Percentiles rank a stretch among this genome's conserved stretches.
These are phyloP conservation scores for Phytophthora hybrid DNA, from an alignment of 352 stramenopile species.

Conservation along the genomic window DNA sequence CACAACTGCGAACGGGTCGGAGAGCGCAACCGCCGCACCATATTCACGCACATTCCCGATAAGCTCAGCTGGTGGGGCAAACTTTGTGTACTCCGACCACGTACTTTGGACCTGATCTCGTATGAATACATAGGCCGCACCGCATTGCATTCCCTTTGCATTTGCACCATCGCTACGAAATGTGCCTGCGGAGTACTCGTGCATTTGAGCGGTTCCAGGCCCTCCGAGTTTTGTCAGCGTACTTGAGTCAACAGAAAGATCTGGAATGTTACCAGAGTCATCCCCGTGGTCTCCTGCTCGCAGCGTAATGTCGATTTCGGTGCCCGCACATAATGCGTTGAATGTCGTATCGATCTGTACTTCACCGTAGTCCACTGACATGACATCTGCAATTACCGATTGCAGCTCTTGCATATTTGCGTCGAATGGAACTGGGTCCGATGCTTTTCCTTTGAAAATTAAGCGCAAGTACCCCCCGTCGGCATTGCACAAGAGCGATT, in stretches of 20 bases:
- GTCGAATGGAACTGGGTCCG: constrained; percentile 68
- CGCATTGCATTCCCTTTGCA: constrained; percentile 76
- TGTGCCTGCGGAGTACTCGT: constrained; percentile 65
- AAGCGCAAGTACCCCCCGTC: constrained; percentile 76
- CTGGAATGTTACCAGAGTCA: constrained; percentile 58
- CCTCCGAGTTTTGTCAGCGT: constrained; percentile 51
- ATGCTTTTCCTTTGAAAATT: constrained; percentile 64
- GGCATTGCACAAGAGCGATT: constrained; percentile 79
- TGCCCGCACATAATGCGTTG: constrained; percentile 52
- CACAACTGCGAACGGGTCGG: constrained; percentile 62
- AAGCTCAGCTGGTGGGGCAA: constrained; percentile 49
- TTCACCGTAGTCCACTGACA: constrained; percentile 62
- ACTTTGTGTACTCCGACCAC: constrained; percentile 70
- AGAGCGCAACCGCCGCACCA: constrained; percentile 56
- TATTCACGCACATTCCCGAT: constrained; percentile 67
- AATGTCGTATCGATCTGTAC: constrained; percentile 68
- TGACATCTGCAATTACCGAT: constrained; percentile 57
- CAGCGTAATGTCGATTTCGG: constrained; percentile 65
- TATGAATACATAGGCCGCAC: constrained; percentile 74
- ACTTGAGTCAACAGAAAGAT: constrained; percentile 60
- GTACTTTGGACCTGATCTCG: constrained; percentile 37
- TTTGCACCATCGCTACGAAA: constrained; percentile 65
- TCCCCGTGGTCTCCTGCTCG: constrained; percentile 68
- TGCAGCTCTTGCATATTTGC: constrained; percentile 58
- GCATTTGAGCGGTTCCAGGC: constrained; percentile 44